A percentile compares a stretch with the other conserved stretches of the same genome.
These are phyloP conservation scores for Bertia moriformis DNA, from an alignment of 2,329 filamentous ascomycete species.

Conservation along the genomic window DNA sequence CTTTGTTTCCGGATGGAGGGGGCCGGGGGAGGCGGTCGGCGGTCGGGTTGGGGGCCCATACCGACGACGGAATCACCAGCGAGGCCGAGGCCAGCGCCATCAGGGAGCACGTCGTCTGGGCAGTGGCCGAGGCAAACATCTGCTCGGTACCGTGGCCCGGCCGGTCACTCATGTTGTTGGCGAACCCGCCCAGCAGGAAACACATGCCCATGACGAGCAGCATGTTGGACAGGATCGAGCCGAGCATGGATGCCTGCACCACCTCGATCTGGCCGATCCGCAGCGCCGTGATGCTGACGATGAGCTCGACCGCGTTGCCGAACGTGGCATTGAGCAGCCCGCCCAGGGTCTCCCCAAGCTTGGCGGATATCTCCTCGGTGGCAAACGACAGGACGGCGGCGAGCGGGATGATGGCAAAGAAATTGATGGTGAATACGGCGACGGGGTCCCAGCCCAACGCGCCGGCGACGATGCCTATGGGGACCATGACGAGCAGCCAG, in stretches of 20 bases:
- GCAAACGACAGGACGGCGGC: constrained; percentile 63
- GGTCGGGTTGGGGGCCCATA: no score
- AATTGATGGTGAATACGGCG: constrained; percentile 62
- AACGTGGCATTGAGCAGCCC: constrained; percentile 66
- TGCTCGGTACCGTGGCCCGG: constrained; percentile 51
- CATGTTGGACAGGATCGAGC: constrained; percentile 87
- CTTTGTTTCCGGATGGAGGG: neutral
- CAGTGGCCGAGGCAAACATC: constrained; percentile 60
- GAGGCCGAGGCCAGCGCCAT: constrained; percentile 66
- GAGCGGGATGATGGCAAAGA: constrained; percentile 66
- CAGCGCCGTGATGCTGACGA: constrained; percentile 86
- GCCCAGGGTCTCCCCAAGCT: constrained; percentile 60
- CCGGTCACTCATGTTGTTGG: constrained; percentile 38
- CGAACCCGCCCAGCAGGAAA: constrained; percentile 61
- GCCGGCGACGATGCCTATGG: constrained; percentile 57
- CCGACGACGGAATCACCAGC: constrained; percentile 63
- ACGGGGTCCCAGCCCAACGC: constrained; percentile 46
- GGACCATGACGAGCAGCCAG: constrained; percentile 59
- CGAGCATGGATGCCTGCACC: constrained; percentile 95
- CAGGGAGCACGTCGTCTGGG: constrained; percentile 61
- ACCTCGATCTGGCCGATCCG: constrained; percentile 77
- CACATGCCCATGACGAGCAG: constrained; percentile 74
- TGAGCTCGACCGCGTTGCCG: constrained; percentile 67
- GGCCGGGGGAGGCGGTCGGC: constrained; percentile 2
- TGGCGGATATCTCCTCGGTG: constrained; percentile 61